Conservation (phyloP, 2,329 filamentous ascomycete genomes). For the Phaeoacremonium minimum region DNA sequence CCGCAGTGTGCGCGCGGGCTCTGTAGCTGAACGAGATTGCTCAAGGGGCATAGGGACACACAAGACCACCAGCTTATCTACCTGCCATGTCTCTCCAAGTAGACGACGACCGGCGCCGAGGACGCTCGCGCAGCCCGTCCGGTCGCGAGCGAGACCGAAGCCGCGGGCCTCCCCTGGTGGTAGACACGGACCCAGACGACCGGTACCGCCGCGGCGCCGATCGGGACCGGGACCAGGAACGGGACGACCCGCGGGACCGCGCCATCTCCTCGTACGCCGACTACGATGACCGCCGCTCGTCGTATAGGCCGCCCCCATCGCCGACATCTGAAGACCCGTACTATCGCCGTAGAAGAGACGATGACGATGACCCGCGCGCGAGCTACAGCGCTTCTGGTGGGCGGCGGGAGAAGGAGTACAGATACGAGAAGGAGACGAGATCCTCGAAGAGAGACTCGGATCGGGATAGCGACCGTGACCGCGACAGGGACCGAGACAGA, state of each 20-base stretch:
- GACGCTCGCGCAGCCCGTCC: slow-evolving; percentile 42
- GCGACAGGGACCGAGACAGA: slow-evolving; percentile 17
- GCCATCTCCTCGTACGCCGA: slow-evolving; percentile 23
- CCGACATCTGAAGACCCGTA: slow-evolving; percentile 25
- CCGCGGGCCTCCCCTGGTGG: slow-evolving; percentile 23
- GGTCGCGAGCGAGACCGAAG: slow-evolving; percentile 29
- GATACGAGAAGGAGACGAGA: slow-evolving; percentile 13
- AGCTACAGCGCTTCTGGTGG: slow-evolving; percentile 14
- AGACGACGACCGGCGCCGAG: slow-evolving; percentile 36
- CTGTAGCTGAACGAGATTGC: too few relatives aligned
- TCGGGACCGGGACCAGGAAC: slow-evolving; percentile 19
- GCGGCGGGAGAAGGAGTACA: slow-evolving; percentile 18
- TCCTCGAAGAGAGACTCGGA: slow-evolving; percentile 9
- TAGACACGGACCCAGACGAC: slow-evolving; percentile 40
- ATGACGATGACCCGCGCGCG: slow-evolving; percentile 15
- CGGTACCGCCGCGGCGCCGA: too few relatives aligned
- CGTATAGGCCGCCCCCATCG: slow-evolving; percentile 15
- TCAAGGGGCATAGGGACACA: too few relatives aligned
- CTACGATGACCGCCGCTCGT: slow-evolving; percentile 17
- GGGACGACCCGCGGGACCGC: too few relatives aligned
- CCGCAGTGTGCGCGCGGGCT: too few relatives aligned
- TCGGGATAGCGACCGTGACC: slow-evolving; percentile 22
- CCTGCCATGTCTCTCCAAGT: slow-evolving; percentile 53
- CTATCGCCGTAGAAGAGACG: slow-evolving; percentile 29
- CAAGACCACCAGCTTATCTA: slow-evolving; percentile 7